Evolutionary conservation across 2,329 filamentous ascomycete genomes (phyloP), one percentile per base, ranked within the genome.

Genomic region (Curvularia hawaiiensis): DNA sequence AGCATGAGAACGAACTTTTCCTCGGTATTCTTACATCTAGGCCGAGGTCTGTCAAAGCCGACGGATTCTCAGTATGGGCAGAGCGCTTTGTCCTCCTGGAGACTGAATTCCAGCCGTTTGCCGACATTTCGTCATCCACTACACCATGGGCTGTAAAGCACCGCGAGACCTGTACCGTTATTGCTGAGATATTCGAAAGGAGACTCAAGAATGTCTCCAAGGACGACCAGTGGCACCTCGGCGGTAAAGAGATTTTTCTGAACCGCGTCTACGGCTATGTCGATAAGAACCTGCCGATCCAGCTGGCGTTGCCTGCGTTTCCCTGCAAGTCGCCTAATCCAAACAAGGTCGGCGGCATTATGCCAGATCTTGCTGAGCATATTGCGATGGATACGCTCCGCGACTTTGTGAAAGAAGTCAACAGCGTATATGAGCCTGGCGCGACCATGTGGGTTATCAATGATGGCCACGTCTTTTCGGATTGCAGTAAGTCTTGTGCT

Each of bases 271-370:
- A 67, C 30, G 68, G 64, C 20, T 73, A 68, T 46, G 69, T 73
- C 16, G 65, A 65, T 39, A 64, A 64, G 43, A 65, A 64, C 38
- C 51, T 65, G 54, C 68, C 65, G 0, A 70, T 74, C n/a, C 65
- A 65, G 7, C 60, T 71, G 18, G 64, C 65, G 22, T 75, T 87
- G 1, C 85, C 85, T 0, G 84, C 84, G 0, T 88, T 88, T 49
- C 85, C 85, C 0, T 87, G 85, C 78, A 88, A 88, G 65, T 87
- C 84, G 0, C 82, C 85, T 16, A 87, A 87, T 58, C 66, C 68
- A 0, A 76, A 79, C 31, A 88, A 88, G 54, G 83, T 85, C 0
- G 73, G 87, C 10, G 84, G 79, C 2, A 67, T 63, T 6, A 68
- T 79, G 38, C 79, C 79, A 1, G 79, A 81, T 54, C 68, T 79